phyloP scores from a whole-genome alignment of 495 filamentous ascomycete species.

The Friedmanniomyces endolithicus region DNA sequence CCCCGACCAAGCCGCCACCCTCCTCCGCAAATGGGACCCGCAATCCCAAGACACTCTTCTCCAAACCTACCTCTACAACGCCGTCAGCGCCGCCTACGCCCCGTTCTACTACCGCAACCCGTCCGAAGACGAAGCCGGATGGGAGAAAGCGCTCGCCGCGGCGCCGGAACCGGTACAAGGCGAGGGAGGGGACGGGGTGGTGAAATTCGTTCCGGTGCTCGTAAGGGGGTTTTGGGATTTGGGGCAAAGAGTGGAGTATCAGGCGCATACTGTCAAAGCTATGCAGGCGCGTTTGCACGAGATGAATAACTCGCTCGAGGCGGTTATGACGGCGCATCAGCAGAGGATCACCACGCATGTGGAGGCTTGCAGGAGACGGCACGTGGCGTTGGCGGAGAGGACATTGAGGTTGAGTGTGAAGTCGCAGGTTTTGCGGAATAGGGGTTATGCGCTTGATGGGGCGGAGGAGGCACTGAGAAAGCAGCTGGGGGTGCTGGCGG shows the following conservation, averaged over 20 bases:
- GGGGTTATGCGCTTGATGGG: constrained; percentile 82
- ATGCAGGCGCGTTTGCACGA: constrained; percentile 77
- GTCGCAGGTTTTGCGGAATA: constrained; percentile 79
- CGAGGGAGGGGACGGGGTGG: constrained; percentile 35
- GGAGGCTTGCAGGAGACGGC: constrained; percentile 66
- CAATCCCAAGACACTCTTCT: constrained; percentile 59
- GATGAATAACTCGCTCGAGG: constrained; percentile 74
- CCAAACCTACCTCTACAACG: constrained; percentile 88
- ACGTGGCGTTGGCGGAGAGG: constrained; percentile 66
- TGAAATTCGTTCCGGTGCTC: constrained; percentile 48
- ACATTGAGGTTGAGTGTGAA: constrained; percentile 77
- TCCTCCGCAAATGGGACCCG: constrained; percentile 77
- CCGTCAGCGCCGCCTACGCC: constrained; percentile 62
- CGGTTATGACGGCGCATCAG: constrained; percentile 69
- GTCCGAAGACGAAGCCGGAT: constrained; percentile 68
- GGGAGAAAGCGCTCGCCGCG: constrained; percentile 85
- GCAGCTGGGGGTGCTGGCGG: constrained; percentile 65
- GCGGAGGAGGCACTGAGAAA: constrained; percentile 85
- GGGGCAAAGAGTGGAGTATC: constrained; percentile 62
- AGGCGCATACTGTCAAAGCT: constrained; percentile 56
- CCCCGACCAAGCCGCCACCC: constrained; percentile 65
- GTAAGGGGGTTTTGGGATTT: constrained; percentile 58
- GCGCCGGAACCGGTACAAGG: constrained; percentile 69
- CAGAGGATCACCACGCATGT: constrained; percentile 67
- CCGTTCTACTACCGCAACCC: constrained; percentile 70